Base-by-base conservation (phyloP, 306 rosid species). In the Cyamopsis tetragonoloba region DNA sequence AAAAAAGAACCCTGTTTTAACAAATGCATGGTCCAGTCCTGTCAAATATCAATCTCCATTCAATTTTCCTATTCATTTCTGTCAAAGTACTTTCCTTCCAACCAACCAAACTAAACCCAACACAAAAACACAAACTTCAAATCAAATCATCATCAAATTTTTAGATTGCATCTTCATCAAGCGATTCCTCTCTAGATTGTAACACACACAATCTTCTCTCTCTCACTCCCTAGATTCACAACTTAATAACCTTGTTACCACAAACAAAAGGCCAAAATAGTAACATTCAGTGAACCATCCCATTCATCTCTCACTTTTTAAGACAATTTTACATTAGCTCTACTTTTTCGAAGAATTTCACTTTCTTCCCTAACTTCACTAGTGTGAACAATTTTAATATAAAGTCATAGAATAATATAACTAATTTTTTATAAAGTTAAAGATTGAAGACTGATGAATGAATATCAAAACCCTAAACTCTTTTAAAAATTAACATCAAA, bases 261-360 rank as follows among this genome's bases (percentile, higher is more conserved):
- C 54, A 0, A 62, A 11, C n/a, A 57, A 7, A 28, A 59, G 57
- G 64, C 49, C 73, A 75, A 43, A n/a, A 73, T 57, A 62, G 73
- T 57, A 30, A 39, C 9, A 71, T n/a, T n/a, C n/a, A n/a, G n/a
- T n/a, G n/a, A n/a, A n/a, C n/a, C n/a, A n/a, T n/a, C n/a, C n/a
- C n/a, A n/a, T n/a, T n/a, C n/a, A n/a, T n/a, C n/a, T n/a, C n/a
- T n/a, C n/a, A n/a, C n/a, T n/a, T n/a, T n/a, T n/a, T n/a, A n/a
- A n/a, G n/a, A n/a, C n/a, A n/a, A n/a, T n/a, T n/a, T n/a, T n/a
- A n/a, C n/a, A n/a, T n/a, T n/a, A n/a, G n/a, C n/a, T n/a, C n/a
- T n/a, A n/a, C n/a, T n/a, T n/a, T n/a, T n/a, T n/a, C n/a, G n/a
- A n/a, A n/a, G n/a, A n/a, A n/a, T n/a, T n/a, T n/a, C n/a, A n/a